A percentile compares a stretch with the other conserved stretches of the same genome.
Conservation (phyloP, 768 basidiomycete species). For the Suillus cothurnatus region DNA sequence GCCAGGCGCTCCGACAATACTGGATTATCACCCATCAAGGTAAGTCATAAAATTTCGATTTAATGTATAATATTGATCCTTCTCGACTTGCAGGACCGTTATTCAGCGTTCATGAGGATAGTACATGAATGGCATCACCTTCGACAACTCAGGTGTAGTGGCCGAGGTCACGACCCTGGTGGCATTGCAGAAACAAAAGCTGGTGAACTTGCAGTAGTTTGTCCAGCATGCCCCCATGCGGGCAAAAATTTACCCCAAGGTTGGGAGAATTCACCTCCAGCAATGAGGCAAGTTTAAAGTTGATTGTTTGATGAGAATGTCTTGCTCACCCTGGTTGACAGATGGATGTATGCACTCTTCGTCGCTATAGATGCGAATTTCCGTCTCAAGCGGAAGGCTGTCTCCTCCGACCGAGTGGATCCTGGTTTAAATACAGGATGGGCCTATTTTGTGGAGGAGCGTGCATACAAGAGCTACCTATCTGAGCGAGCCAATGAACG, state of each 20-base stretch:
- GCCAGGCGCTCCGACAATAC: not conserved
- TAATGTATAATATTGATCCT: not conserved
- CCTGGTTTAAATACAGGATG: not conserved
- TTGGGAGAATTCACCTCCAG: not conserved
- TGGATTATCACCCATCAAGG: not conserved
- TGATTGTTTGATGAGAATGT: not conserved
- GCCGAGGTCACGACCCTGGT: not conserved
- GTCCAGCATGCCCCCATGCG: not conserved
- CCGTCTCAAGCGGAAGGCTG: not conserved
- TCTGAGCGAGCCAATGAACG: not conserved
- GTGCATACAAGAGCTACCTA: not conserved
- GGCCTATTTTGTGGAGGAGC: not conserved
- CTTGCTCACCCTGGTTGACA: no score
- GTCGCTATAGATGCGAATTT: no score
- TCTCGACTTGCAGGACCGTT: not conserved
- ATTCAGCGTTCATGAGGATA: not conserved
- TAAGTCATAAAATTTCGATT: not conserved
- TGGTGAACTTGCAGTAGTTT: not conserved
- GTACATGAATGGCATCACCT: not conserved
- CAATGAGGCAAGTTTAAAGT: not conserved
- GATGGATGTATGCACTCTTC: no score
- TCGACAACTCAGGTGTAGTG: not conserved
- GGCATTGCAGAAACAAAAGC: not conserved
- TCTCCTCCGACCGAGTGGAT: not conserved
- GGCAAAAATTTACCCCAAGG: not conserved